phyloP scores from a whole-genome alignment of 2,329 filamentous ascomycete genomes.

The Fusarium algeriense region DNA sequence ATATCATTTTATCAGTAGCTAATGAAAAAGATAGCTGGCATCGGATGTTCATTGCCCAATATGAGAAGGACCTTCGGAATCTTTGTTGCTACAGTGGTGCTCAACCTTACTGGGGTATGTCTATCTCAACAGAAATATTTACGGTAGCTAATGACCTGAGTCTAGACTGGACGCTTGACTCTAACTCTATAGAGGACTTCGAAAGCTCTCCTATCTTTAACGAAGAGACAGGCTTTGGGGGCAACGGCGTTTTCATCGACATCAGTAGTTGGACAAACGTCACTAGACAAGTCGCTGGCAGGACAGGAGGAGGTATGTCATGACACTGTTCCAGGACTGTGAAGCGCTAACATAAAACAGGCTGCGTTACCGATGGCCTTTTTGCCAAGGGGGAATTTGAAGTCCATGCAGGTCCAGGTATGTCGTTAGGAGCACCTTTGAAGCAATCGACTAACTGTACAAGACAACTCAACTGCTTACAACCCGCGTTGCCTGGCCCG shows the following conservation, averaged over 20 bases:
- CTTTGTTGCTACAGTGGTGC: not conserved
- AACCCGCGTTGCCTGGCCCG: not conserved
- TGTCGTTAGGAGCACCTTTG: fast-evolving
- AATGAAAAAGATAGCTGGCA: not conserved
- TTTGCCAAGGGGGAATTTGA: not conserved
- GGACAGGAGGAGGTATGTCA: not conserved
- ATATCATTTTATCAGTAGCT: not conserved
- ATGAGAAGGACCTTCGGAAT: not conserved
- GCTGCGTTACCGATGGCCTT: not conserved
- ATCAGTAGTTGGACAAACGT: not conserved
- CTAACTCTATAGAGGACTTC: fast-evolving
- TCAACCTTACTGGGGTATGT: not conserved
- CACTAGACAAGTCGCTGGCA: fast-evolving
- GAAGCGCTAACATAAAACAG: fast-evolving
- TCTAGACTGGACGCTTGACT: not conserved
- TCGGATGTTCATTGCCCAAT: not conserved
- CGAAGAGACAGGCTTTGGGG: fast-evolving
- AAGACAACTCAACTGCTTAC: not conserved
- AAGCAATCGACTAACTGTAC: fast-evolving
- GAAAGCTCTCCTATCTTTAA: not conserved
- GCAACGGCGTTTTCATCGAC: fast-evolving
- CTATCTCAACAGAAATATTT: too few relatives aligned
- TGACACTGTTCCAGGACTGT: fast-evolving
- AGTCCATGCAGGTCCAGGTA: not conserved
- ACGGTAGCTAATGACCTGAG: not conserved